Base-by-base conservation (phyloP, 257 asterid species). In the Linderniella brevidens region DNA sequence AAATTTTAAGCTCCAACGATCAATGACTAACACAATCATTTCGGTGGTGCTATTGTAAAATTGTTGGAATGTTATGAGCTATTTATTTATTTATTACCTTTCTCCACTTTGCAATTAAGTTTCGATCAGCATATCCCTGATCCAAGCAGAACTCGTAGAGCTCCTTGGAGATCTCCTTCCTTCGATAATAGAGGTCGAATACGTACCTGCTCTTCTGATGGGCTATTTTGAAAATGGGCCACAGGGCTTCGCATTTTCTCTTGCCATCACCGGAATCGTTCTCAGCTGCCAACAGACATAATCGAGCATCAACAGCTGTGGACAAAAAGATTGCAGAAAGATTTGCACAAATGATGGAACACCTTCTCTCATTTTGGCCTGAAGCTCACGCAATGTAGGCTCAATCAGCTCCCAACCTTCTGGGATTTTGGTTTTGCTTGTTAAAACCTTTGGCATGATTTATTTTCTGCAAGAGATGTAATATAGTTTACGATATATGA, bases 291-390 rank as follows among this genome's bases (percentile, higher is more conserved):
- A 44, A 39, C 14, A 13, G 0, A 38, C 29, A 9, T 6, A 25
- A 25, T 25, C 32, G 3, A 25, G 32, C 3, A 25, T 25, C 32
- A 25, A 25, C 32, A 25, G 32, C 6, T 25, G 6, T 3, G 32
- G 32, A 6, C 32, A 25, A 25, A 25, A 25, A 6, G 6, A 2
- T 25, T 25, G 32, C 32, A 25, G 32, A 25, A 25, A 25, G 32
- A 25, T 25, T 25, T 25, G 32, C 32, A 25, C 4, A 25, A 25
- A 25, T 25, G 32, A 25, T 6, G 6, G 43, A 46, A 83, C 92
- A 83, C 95, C 93, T 79, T 86, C 96, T 64, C 96, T 76, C 96
- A 86, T 86, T 62, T 79, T 82, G 11, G 84, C 92, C 67, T 82
- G 94, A 8, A 86, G 71, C 47, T 86, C 96, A 54, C 45, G 70